Conservation (phyloP, 192 early-diverging fungal genomes). For the Radiomyces spectabilis region DNA sequence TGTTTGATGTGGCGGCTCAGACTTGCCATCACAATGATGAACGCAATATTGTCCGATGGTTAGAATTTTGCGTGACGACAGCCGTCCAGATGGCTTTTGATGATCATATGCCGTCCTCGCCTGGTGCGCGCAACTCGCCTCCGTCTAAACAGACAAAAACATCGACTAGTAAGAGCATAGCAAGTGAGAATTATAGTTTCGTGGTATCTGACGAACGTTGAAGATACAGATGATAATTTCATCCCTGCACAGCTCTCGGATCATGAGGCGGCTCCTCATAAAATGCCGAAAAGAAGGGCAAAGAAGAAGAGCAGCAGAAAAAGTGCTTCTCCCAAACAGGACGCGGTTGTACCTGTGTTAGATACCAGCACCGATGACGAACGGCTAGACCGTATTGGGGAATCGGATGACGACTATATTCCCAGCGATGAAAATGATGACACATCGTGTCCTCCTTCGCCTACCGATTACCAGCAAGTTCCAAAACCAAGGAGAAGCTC, state of each 20-base stretch:
- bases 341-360: background rate
- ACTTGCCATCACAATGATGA: slow-evolving; percentile 5
- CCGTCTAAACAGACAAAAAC: too few relatives aligned
- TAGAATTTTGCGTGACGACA: slow-evolving; percentile 9
- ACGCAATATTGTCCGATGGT: slow-evolving; percentile 15
- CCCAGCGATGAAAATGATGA: slow-evolving; percentile 2
- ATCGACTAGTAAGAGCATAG: too few relatives aligned
- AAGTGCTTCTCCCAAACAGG: background rate
- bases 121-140: too few relatives aligned
- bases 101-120: background rate
- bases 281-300: background rate
- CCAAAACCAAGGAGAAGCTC: background rate
- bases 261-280: background rate
- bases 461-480: slow-evolving; percentile 1
- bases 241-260: background rate
- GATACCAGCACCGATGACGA: background rate
- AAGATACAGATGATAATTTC: background rate
- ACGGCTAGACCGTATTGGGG: background rate
- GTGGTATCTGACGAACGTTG: too few relatives aligned
- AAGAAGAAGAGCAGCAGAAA: background rate
- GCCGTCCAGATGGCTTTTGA: slow-evolving; percentile 1
- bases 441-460: too few relatives aligned
- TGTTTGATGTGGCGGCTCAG: slow-evolving; percentile 9
- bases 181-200: too few relatives aligned
- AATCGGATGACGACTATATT: slow-evolving; percentile 17